Evolutionary conservation across 345 rosid species (phyloP).

Genomic region (Pugionium cornutum): DNA sequence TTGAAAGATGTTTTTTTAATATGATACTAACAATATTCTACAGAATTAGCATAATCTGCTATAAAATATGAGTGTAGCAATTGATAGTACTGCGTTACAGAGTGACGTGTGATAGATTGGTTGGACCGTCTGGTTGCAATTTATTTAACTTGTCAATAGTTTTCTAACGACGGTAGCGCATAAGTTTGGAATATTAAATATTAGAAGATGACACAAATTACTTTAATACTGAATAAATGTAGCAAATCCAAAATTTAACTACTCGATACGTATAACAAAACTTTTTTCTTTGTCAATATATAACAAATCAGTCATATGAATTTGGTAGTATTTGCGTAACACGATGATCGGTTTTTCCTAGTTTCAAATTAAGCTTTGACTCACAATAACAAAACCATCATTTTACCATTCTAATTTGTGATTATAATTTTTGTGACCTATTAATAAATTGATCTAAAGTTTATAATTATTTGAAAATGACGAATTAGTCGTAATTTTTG

Average conservation of each 20-base stretch:
- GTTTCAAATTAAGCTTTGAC: not conserved
- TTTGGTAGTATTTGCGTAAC: conserved; percentile 10
- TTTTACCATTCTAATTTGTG: no score
- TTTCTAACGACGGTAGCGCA: conserved; percentile 6
- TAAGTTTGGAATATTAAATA: not conserved
- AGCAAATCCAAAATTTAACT: conserved; percentile 10
- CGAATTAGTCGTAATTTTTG: no score
- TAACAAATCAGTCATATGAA: not conserved
- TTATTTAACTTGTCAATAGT: not conserved
- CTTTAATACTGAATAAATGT: not conserved
- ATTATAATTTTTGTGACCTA: no score
- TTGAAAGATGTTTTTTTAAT: no score
- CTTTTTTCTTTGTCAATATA: not conserved
- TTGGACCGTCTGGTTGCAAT: conserved; percentile 23
- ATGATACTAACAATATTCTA: no score
- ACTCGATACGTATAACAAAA: not conserved
- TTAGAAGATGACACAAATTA: not conserved
- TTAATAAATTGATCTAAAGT: no score
- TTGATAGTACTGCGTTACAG: conserved; percentile 13
- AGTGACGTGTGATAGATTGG: conserved; percentile 8
- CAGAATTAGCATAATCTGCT: no score
- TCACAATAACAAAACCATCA: no score
- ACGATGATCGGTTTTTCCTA: conserved; percentile 6
- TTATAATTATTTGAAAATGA: no score
- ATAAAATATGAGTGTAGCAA: not conserved